Percentiles rank a stretch among this genome's conserved stretches.
phyloP scores from a whole-genome alignment of 345 rosid species.

The Noccaea bulbosa region DNA sequence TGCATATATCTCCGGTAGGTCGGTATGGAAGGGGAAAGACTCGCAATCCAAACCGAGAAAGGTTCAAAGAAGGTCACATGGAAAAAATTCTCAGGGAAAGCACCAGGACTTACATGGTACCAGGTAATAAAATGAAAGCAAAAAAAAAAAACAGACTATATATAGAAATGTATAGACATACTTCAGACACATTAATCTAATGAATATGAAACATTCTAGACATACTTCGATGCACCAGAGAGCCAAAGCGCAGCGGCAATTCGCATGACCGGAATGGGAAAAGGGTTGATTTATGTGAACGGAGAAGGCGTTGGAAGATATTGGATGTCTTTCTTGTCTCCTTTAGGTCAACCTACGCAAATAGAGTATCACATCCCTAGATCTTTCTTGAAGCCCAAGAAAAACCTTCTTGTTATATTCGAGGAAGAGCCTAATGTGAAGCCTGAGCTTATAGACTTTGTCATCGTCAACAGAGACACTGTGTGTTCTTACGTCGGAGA shows the following conservation, averaged over 20 bases:
- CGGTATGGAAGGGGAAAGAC: conserved; percentile 76
- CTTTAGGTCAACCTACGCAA: conserved; percentile 71
- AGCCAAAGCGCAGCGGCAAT: conserved; percentile 62
- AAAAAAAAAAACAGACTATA: background rate
- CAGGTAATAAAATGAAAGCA: conserved; percentile 53
- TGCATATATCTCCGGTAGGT: conserved; percentile 46
- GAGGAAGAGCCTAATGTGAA: conserved; percentile 68
- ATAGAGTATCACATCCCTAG: conserved; percentile 87
- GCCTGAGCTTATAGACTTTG: conserved; percentile 62
- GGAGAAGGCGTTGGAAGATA: conserved; percentile 84
- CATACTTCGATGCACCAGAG: conserved; percentile 72
- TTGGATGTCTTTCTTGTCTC: conserved; percentile 77
- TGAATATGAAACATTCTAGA: conserved; percentile 46
- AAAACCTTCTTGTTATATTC: conserved; percentile 67
- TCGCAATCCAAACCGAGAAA: conserved; percentile 47
- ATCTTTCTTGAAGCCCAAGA: conserved; percentile 63
- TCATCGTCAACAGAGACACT: conserved; percentile 65
- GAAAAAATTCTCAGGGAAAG: conserved; percentile 45
- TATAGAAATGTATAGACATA: background rate
- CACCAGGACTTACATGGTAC: conserved; percentile 75
- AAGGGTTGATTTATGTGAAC: conserved; percentile 88
- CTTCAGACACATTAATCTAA: background rate
- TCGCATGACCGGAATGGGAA: conserved; percentile 64
- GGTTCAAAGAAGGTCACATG: conserved; percentile 61
- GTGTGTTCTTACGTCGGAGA: conserved; percentile 70